Evolutionary conservation across 805 yeast species (phyloP).

Genomic region (Isabelozyma rhagii): DNA sequence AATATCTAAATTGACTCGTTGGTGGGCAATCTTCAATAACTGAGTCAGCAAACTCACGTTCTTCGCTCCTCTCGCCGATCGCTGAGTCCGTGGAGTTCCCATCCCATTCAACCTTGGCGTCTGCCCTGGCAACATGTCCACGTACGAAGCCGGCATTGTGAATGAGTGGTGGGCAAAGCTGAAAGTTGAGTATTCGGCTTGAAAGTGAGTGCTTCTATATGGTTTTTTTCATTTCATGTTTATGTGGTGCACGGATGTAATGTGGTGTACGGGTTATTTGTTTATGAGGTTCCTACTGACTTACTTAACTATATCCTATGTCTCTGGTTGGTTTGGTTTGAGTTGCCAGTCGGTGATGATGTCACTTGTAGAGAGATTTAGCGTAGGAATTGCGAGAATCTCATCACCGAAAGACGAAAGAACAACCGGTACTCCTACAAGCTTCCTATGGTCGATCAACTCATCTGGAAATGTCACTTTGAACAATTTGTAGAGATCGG

Average conservation of each 20-base stretch:
- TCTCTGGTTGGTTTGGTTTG: background rate
- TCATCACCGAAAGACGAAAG: background rate
- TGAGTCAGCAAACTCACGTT: slow-evolving; percentile 32
- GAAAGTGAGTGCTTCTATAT: background rate
- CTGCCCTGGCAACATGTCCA: background rate
- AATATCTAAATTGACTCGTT: slow-evolving; percentile 74
- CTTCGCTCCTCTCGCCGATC: slow-evolving; percentile 14
- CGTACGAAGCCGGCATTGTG: background rate
- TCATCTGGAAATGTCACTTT: background rate
- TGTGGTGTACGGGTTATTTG: background rate
- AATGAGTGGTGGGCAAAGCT: background rate
- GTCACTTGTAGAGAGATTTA: background rate
- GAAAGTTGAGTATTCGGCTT: too few species aligned
- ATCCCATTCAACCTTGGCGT: background rate
- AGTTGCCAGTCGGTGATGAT: background rate
- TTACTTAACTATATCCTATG: too few species aligned
- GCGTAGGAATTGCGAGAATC: background rate
- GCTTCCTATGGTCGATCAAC: background rate
- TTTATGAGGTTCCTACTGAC: too few species aligned
- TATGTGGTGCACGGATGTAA: background rate
- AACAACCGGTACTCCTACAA: background rate
- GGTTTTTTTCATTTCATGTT: too few species aligned
- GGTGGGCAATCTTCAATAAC: slow-evolving; percentile 76
- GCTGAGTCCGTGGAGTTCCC: slow-evolving; percentile 14
- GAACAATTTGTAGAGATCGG: background rate